Evolutionary conservation across 495 filamentous ascomycete genomes (phyloP).

Genomic region (Pseudoneurospora amorphoporcata): DNA sequence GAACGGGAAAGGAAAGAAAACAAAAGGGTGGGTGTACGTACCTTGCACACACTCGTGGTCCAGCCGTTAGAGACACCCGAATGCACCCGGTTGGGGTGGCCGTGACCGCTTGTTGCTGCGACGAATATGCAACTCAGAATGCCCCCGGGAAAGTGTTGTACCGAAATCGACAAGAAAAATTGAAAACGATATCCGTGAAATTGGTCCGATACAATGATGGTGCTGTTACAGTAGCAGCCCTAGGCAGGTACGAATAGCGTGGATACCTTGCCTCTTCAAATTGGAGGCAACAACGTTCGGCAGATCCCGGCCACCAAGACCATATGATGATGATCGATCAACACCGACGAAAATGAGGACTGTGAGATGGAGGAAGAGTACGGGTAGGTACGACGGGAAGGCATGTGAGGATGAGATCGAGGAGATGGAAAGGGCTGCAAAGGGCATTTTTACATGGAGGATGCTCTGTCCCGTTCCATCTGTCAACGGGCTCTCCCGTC

Average conservation of each 20-base stretch:
- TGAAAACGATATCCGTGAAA: neutral
- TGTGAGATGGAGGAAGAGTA: neutral
- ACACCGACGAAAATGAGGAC: neutral
- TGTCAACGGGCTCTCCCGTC: neutral
- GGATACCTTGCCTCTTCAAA: neutral
- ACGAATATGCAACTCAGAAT: neutral
- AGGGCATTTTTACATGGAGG: neutral
- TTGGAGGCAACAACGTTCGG: neutral
- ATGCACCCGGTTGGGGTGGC: neutral
- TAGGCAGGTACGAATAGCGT: neutral
- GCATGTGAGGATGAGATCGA: neutral
- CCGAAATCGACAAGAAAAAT: neutral
- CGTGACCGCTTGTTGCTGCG: neutral
- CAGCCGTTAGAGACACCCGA: neutral
- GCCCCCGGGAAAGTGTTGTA: neutral
- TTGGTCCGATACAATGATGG: neutral
- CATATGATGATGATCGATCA: neutral
- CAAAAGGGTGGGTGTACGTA: neutral
- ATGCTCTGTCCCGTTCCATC: neutral
- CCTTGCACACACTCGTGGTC: neutral
- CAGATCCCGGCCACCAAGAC: neutral
- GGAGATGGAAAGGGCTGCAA: neutral
- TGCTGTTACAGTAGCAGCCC: neutral
- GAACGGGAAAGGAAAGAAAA: neutral
- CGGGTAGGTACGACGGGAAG: neutral